Conservation (phyloP, 306 rosid genomes). For the Corylus avellana region DNA sequence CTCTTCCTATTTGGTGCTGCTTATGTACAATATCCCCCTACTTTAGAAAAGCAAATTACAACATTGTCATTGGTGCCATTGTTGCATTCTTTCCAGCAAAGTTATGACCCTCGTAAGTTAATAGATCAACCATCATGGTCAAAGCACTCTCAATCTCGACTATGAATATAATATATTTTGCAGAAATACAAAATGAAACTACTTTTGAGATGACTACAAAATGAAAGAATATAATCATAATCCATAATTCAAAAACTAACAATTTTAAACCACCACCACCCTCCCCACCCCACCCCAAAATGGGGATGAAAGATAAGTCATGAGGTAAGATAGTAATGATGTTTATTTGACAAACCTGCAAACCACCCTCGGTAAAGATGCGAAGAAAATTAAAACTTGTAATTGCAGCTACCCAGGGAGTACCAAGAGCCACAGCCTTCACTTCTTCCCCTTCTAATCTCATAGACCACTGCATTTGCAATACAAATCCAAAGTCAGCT, state of each 20-base stretch:
- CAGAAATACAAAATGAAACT: not conserved
- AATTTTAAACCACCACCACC: not conserved
- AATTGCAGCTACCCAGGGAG: constrained; percentile 87
- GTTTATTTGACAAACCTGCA: constrained; percentile 70
- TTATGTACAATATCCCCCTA: not conserved
- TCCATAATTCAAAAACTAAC: not conserved
- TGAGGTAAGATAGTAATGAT: not conserved
- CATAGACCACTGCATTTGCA: constrained; percentile 84
- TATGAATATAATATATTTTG: not conserved
- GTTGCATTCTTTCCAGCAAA: not conserved
- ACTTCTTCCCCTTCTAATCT: constrained; percentile 96
- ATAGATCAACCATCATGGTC: constrained; percentile 2
- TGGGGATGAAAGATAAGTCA: not conserved
- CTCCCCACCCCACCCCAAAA: not conserved
- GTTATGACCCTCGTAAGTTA: not conserved
- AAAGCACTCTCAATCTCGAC: not conserved
- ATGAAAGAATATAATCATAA: not conserved
- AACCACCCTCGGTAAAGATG: constrained; percentile 82
- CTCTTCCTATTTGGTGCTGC: not conserved
- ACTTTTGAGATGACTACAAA: not conserved
- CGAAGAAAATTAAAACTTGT: constrained; percentile 90
- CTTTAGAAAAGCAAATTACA: not conserved
- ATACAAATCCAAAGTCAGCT: constrained; percentile 37
- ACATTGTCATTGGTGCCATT: not conserved
- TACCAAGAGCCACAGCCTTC: constrained; percentile 83